These are phyloP conservation scores for Mortierella sp. DNA, from an alignment of 371 early-diverging fungal species.

Conservation along the genomic window DNA sequence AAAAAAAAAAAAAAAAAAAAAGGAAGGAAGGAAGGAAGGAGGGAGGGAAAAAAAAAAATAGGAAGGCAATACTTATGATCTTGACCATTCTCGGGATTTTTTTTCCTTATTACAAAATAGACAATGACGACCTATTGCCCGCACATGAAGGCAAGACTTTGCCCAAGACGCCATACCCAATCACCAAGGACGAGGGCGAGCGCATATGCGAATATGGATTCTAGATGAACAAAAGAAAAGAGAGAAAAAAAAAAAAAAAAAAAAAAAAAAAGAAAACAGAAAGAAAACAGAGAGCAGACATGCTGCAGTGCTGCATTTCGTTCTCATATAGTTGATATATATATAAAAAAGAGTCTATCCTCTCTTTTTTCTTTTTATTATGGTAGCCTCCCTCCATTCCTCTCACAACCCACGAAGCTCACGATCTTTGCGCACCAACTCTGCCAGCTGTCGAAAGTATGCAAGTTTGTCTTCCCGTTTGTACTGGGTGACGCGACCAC, in stretches of 20 bases:
- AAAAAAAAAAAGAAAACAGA: not conserved
- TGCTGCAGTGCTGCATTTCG: too few relatives aligned
- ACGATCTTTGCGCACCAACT: conserved; percentile 39
- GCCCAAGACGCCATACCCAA: conserved; percentile 49
- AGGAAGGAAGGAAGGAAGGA: too few relatives aligned
- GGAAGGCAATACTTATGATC: too few relatives aligned
- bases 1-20: too few relatives aligned
- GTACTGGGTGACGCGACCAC: conserved; percentile 74
- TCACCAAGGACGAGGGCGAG: conserved; percentile 23
- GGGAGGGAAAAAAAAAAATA: too few relatives aligned
- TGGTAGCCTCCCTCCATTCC: too few relatives aligned
- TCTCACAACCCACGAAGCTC: conserved; percentile 32
- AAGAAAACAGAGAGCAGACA: not conserved
- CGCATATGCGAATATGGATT: conserved; percentile 17
- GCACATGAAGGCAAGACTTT: not conserved
- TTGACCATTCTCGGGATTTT: too few relatives aligned
- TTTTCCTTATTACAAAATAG: too few relatives aligned
- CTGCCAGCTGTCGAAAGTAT: conserved; percentile 55
- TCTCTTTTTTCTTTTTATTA: too few relatives aligned
- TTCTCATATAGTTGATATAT: too few relatives aligned
- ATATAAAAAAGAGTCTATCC: too few relatives aligned
- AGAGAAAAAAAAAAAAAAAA: conserved; percentile 8
- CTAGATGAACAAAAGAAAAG: conserved; percentile 11
- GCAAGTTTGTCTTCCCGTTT: conserved; percentile 65
- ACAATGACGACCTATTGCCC: not conserved